A percentile compares a stretch with the other conserved stretches of the same genome.
Evolutionary conservation across 2,329 filamentous ascomycete genomes (phyloP).

Genomic region (Trematosphaeria pertusa): DNA sequence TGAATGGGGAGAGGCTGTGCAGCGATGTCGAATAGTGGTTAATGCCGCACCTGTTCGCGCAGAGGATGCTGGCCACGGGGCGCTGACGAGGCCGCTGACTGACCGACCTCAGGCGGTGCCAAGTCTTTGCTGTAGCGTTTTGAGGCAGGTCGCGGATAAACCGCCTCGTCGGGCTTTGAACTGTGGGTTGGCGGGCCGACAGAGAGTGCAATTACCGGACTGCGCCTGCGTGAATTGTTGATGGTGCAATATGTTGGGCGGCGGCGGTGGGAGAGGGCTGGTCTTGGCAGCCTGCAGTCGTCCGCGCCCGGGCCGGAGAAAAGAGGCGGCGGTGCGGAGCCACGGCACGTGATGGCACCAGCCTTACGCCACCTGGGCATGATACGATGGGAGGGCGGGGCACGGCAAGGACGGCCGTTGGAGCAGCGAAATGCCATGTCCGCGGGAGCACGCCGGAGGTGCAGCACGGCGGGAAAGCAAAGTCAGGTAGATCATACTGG

Average conservation of each 20-base stretch:
- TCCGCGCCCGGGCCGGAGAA: constrained; percentile 3
- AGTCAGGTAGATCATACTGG: constrained; percentile 3
- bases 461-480: neutral
- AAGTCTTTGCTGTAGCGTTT: constrained; percentile 18
- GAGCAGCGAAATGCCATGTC: no score
- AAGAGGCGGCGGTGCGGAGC: constrained; percentile 3
- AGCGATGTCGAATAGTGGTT: constrained; percentile 6
- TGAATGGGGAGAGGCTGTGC: neutral
- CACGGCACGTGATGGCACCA: constrained; percentile 15
- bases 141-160: constrained; percentile 6
- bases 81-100: constrained; percentile 16
- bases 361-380: constrained; percentile 15
- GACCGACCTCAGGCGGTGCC: constrained; percentile 5
- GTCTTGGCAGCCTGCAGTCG: constrained; percentile 3
- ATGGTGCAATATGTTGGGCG: constrained; percentile 28
- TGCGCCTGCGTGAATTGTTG: constrained; percentile 20
- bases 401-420: no score
- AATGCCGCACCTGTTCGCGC: constrained; percentile 22
- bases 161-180: constrained; percentile 23
- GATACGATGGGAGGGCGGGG: constrained; percentile 2
- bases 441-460: constrained; percentile 12
- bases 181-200: constrained; percentile 36
- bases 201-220: constrained; percentile 22
- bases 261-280: constrained; percentile 14
- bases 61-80: constrained; percentile 7